Conservation (phyloP, 495 filamentous ascomycete genomes). For the Tuber magnatum region DNA sequence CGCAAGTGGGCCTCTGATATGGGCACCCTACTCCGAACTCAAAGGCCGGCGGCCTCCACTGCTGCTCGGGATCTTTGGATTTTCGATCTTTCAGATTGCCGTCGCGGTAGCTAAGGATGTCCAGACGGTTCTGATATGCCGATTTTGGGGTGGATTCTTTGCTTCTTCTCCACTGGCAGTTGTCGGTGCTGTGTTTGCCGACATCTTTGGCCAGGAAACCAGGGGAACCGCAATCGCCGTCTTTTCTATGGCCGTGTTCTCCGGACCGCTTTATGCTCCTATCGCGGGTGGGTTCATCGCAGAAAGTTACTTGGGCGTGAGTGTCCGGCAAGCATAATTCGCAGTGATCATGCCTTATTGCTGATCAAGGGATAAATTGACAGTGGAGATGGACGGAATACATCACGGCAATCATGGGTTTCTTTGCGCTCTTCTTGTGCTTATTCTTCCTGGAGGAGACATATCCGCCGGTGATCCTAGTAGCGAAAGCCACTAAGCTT, state of each 20-base stretch:
- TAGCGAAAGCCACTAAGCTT: slow-evolving; percentile 68
- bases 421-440: slow-evolving; percentile 60
- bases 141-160: slow-evolving; percentile 73
- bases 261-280: slow-evolving; percentile 70
- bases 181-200: slow-evolving; percentile 79
- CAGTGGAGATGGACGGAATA: slow-evolving; percentile 83
- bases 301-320: slow-evolving; percentile 47
- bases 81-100: slow-evolving; percentile 65
- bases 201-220: slow-evolving; percentile 74
- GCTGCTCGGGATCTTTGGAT: slow-evolving; percentile 67
- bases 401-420: slow-evolving; percentile 66
- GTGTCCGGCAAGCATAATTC: not conserved
- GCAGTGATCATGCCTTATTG: not conserved
- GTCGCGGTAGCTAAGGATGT: slow-evolving; percentile 69
- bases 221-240: slow-evolving; percentile 74
- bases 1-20: slow-evolving; percentile 57
- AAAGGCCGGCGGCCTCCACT: slow-evolving; percentile 67
- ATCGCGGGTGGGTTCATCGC: slow-evolving; percentile 82
- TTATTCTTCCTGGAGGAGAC: slow-evolving; percentile 71
- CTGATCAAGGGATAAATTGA: slow-evolving; percentile 43
- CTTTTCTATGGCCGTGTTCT: slow-evolving; percentile 79
- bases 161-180: slow-evolving; percentile 74
- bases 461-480: slow-evolving; percentile 73
- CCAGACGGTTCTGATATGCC: slow-evolving; percentile 72
- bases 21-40: slow-evolving; percentile 73